Evolutionary conservation across 169 alveolate species (phyloP).

Genomic region (Cryptosporidium ubiquitum): DNA sequence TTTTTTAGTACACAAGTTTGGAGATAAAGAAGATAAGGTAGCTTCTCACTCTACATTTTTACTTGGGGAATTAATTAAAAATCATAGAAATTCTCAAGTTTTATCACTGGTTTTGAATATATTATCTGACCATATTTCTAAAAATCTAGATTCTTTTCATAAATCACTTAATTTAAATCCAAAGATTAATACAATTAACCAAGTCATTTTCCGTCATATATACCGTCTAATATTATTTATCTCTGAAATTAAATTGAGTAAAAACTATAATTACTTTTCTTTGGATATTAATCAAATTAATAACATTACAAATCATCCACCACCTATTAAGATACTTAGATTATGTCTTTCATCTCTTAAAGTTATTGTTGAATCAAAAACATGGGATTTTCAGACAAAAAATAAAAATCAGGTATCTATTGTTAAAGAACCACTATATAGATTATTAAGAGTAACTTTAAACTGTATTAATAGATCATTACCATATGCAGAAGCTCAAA

Average conservation of each 20-base stretch:
- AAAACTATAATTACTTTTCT: conserved; percentile 34
- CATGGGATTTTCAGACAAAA: background rate
- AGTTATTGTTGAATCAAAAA: conserved; percentile 48
- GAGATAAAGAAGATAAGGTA: conserved; percentile 56
- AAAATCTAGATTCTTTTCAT: conserved; percentile 21
- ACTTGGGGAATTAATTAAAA: conserved; percentile 27
- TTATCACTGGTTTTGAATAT: conserved; percentile 1
- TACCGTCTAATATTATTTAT: conserved; percentile 57
- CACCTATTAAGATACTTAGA: conserved; percentile 41
- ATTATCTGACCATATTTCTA: conserved; percentile 58
- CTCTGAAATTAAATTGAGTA: conserved; percentile 57
- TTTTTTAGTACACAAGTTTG: conserved; percentile 54
- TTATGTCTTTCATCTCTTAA: conserved; percentile 49
- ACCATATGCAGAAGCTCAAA: conserved; percentile 69
- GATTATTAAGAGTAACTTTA: conserved; percentile 60
- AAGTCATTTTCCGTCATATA: conserved; percentile 25
- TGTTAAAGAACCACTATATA: conserved; percentile 30
- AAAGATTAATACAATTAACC: background rate
- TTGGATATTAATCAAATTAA: background rate
- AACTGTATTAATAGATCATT: conserved; percentile 59
- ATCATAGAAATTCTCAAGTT: background rate
- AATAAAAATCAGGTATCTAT: background rate
- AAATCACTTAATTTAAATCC: background rate
- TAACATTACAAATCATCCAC: conserved; percentile 9
- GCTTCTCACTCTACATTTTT: conserved; percentile 61